Base-by-base conservation (phyloP, 305 asterid genomes). In the Fraxinus angustifolia region DNA sequence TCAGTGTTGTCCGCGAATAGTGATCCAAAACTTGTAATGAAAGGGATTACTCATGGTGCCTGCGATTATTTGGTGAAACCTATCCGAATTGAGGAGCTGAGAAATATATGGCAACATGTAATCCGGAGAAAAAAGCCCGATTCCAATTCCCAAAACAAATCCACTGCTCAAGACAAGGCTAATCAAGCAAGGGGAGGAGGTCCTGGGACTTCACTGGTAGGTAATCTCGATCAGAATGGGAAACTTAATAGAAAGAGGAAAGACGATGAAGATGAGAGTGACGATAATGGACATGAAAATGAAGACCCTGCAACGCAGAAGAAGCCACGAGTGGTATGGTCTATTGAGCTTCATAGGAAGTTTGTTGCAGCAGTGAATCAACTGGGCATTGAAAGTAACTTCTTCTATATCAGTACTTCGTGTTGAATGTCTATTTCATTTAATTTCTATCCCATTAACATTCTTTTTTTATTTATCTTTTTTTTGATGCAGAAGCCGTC, bases 41-140 rank as follows among this genome's bases (percentile, higher is more conserved):
- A 58, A 58, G 70, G 70, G 31, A 30, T 58, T 58, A 58, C 30
- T 58, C 87, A 85, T 6, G 91, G 91, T n/a, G 91, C 90, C 12
- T 78, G 87, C 7, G 91, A 88, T 80, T 88, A 83, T 82, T 76
- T 86, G 84, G 84, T 85, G 84, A 88, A 88, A 42, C 98, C 98
- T 4, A 91, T 93, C 53, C 87, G 93, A 11, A 74, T 93, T 30
- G 97, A 93, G 89, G 95, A 93, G 90, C 88, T 94, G 80, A 87
- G 90, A 85, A 93, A 94, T 75, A 89, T 94, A 80, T 92, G 98
- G 98, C 98, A 94, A 58, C 98, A 94, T 16, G 98, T 94, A 8
- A 76, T 93, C 40, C 82, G 98, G 79, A 92, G 80, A 82, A 90
- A 88, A 76, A 92, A 80, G 79, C 6, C 81, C 6, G 90, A 85